Evolutionary conservation across 2,329 filamentous ascomycete species (phyloP), one percentile per base, ranked within the genome.

Genomic region (Aspergillus sp.): DNA sequence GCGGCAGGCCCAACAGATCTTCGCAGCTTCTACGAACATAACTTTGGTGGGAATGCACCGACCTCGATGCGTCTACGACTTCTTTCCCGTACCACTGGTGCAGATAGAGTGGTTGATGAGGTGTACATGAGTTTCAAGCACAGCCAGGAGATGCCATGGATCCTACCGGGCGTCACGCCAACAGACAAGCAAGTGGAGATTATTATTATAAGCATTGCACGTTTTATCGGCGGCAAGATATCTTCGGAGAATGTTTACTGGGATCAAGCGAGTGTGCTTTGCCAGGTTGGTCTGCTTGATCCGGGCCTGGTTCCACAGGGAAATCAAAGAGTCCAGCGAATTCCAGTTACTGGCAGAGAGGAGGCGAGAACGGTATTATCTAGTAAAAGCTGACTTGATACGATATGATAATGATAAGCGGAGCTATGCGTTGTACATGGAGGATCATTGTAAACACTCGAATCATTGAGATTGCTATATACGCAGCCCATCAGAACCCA

Each of bases 231-330:
- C 13, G 47, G 47, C 34, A 34, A 42, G 4, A 39, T 56, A 20
- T 51, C 17, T 9, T 56, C 47, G 2, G 54, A 56, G 47, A 34
- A 51, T 34, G 47, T 56, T n/a, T 51, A 56, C 27, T 56, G 54
- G 54, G 54, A 56, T 15, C 54, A 56, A 40, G 54, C 54, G 9
- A 56, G 54, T 24, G 54, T 56, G 39, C 47, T 56, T 19, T n/a
- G 39, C 19, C 54, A 56, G 40, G 54, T 56, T 33, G 54, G 54
- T 1, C 27, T 56, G 15, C 27, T 56, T 27, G 54, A 56, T 45
- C 39, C 54, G 3, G 2, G 5, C 1, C 34, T 19, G 7, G 39
- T 30, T 9, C 9, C 41, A n/a, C 46, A 22, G 17, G 47, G 39
- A 2, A 6, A 6, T 17, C 15, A 44, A 19, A 6, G 17, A 3